Evolutionary conservation across 2,329 filamentous ascomycete species (phyloP), one percentile per base, ranked within the genome.

Genomic region (Tolypocladium tundrense): DNA sequence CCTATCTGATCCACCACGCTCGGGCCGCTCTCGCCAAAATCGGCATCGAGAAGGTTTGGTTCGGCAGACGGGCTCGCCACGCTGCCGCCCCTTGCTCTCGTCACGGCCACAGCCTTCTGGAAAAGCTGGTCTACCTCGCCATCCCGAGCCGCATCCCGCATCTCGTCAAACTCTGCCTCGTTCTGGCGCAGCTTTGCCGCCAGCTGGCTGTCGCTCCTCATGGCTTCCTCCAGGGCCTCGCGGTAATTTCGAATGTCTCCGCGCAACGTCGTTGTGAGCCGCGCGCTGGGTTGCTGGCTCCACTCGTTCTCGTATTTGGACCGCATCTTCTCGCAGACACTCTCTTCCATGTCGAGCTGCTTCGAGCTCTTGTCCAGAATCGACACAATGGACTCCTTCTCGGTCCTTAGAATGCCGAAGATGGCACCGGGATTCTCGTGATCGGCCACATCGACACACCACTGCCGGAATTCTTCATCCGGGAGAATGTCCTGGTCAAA

Each of bases 291-390:
- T 68, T 99, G 94, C 67, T 99, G 94, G 21, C 91, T 96, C 94
- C 94, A 99, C 57, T 97, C 93, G 35, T 81, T 82, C 57, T 93
- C 92, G 70, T 97, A 97, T 71, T 99, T 99, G 14, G 91, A 95
- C 53, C 94, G 85, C 94, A 99, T 99, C 78, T 97, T 99, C 72
- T 99, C 94, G 70, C 94, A 99, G 0, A 97, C 90, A 58, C 90
- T 95, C 74, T 97, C 95, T 72, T 99, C 94, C 85, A 94, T 91
- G 64, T 99, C 94, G 48, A 99, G 76, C 67, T 95, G 89, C 70
- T 96, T 96, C 57, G 87, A 86, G 65, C 90, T 90, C 58, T 83
- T 84, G 58, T 97, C 91, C 58, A 99, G 73, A 3, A 85, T 82
- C 3, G 79, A 78, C 33, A 90, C 71, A 14, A 97, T 88, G 1